Evolutionary conservation across 2,329 filamentous ascomycete species (phyloP), one percentile per base, ranked within the genome.

Genomic region (Curvularia spicifera): DNA sequence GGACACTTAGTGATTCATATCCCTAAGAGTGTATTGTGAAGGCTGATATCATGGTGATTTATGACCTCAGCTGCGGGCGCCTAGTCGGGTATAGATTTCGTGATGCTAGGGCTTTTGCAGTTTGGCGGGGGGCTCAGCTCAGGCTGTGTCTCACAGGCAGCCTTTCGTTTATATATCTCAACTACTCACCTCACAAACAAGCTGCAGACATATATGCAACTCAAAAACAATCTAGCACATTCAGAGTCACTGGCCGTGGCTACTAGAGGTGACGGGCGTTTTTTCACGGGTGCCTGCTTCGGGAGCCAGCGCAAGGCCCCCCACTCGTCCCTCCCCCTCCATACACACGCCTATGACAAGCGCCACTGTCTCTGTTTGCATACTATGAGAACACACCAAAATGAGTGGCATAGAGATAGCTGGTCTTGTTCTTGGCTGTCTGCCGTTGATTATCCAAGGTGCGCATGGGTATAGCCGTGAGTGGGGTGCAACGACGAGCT

Each of bases 401-500:
- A 75, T 76, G 73, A 72, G 69, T 51, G 73, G 72, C 15, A 51
- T 75, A 4, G 73, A 75, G 43, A 48, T 74, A 37, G 72, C 71
- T 18, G 73, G 72, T 6, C 59, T 76, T 20, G 67, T 76, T 1
- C 64, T 79, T n/a, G 78, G 75, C 33, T 67, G 71, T 24, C 55
- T 80, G 7, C 78, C 78, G 5, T 53, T 80, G 1, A 57, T 79
- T 5, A 75, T 80, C 18, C 68, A 71, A 59, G 70, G 71, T 71
- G 8, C 12, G 58, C 45, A n/a, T 12, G 18, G 13, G 6, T 20
- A 57, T 60, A 4, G 63, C 62, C 9, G 29, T 51, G n/a, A 33
- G 20, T 4, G 2, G 24, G 8, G 12, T 9, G 15, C 8, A 15
- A n/a, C 1, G 24, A 51, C 9, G 4, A 40, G 51, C 54, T 65